phyloP scores from a whole-genome alignment of 2,329 filamentous ascomycete species.

The Epicoccum nigrum region DNA sequence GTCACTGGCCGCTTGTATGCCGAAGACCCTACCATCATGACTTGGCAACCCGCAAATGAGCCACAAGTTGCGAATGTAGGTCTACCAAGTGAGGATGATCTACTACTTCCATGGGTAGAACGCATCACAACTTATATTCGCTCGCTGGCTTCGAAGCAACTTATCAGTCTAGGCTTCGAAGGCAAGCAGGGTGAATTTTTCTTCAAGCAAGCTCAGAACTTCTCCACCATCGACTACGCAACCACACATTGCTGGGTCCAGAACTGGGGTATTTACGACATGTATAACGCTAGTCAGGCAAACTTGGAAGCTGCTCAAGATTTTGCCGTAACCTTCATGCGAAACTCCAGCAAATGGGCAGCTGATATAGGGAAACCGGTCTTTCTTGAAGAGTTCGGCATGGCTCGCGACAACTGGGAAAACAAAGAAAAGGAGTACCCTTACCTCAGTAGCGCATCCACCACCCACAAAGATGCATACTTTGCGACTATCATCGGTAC shows the following conservation, averaged over 20 bases:
- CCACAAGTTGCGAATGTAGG: constrained; percentile 40
- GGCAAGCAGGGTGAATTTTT: constrained; percentile 50
- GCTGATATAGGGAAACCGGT: constrained; percentile 48
- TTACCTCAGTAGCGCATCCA: constrained; percentile 44
- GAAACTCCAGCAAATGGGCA: constrained; percentile 44
- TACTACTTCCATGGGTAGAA: constrained; percentile 47
- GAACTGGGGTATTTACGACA: constrained; percentile 50
- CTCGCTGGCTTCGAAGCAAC: constrained; percentile 44
- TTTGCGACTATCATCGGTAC: constrained; percentile 47
- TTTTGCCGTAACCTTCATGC: constrained; percentile 44
- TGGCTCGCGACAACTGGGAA: constrained; percentile 51
- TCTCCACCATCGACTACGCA: constrained; percentile 47
- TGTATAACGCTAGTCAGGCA: constrained; percentile 42
- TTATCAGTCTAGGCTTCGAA: constrained; percentile 49
- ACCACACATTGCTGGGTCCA: constrained; percentile 51
- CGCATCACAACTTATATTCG: constrained; percentile 48
- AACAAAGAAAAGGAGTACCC: constrained; percentile 46
- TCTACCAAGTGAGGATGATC: constrained; percentile 39
- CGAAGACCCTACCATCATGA: constrained; percentile 47
- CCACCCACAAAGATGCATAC: constrained; percentile 48
- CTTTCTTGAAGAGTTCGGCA: constrained; percentile 50
- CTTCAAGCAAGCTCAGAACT: constrained; percentile 48
- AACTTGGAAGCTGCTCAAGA: constrained; percentile 44
- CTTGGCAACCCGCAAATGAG: constrained; percentile 51
- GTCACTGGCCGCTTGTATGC: constrained; percentile 46